Evolutionary conservation across 176 grass and related monocot species (phyloP), one percentile per base, ranked within the genome.

Genomic region (Neostapfia colusana): DNA sequence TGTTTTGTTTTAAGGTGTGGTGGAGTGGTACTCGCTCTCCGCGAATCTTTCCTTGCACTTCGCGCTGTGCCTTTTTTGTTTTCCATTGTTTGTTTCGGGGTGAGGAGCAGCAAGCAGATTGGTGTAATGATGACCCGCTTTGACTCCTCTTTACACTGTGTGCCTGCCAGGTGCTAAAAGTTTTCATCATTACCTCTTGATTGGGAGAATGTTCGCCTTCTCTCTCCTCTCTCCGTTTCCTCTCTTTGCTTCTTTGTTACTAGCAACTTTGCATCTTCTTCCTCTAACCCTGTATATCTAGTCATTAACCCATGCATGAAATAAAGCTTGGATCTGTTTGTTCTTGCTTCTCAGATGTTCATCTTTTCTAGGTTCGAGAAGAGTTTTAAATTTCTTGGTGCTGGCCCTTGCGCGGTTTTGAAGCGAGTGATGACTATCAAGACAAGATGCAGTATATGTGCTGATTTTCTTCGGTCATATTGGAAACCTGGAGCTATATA

Each of bases 81-180:
- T 31, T 31, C 3, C 3, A 2, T 72, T 69, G 51, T 68, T 64
- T 81, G 72, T 60, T 65, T 80, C 6, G 69, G 48, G 85, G 28
- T 37, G 77, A 79, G 72, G 59, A 76, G 43, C 3, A 57, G 31
- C 16, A 42, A 35, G 55, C 55, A 58, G 93, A 92, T 96, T 92
- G 92, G 78, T 56, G 86, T 68, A 84, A 92, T 96, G 69, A 92
- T 96, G 87, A 56, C 73, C 75, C 77, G 45, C 82, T 87, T 88
- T 82, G 72, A 87, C 42, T 86, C 43, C 70, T 58, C 82, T 79
- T 74, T 70, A 78, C 56, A 67, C 85, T 67, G 74, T 73, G 53
- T 42, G 39, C 81, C 79, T 90, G 75, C 11, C 85, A 91, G 63
- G 62, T 45, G 74, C 60, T 70, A 64, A 91, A 91, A 90, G 83